Conservation (phyloP, 805 yeast genomes). For the Candida michaelii region DNA sequence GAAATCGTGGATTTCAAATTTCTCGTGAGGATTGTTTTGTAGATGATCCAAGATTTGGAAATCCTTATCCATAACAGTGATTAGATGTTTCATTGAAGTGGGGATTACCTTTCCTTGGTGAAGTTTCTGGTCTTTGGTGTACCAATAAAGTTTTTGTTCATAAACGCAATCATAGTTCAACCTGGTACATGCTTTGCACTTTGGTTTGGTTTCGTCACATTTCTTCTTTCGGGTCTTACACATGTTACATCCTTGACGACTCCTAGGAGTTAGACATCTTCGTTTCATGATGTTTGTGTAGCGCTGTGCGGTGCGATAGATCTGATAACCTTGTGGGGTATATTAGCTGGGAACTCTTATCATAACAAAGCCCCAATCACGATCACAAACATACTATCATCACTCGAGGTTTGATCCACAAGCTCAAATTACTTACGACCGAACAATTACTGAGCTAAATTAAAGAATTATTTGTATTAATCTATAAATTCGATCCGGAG, state of each 20-base stretch:
- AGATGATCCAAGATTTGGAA: conserved; percentile 13
- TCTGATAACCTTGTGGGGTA: too few species aligned
- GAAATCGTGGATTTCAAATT: neutral
- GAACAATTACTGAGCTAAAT: too few species aligned
- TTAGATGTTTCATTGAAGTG: neutral
- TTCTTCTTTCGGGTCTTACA: conserved; percentile 64
- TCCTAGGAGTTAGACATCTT: conserved; percentile 22
- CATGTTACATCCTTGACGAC: conserved; percentile 61
- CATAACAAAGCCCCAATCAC: too few species aligned
- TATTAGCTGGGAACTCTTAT: too few species aligned
- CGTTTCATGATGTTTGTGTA: conserved; percentile 7
- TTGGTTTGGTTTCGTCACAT: conserved; percentile 51
- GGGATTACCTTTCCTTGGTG: neutral
- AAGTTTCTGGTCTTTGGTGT: conserved; percentile 14
- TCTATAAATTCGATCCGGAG: too few species aligned
- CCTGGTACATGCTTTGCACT: conserved; percentile 51
- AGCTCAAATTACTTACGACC: too few species aligned
- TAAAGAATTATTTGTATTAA: neutral
- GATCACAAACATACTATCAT: too few species aligned
- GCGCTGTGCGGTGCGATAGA: too few species aligned
- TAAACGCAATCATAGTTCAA: conserved; percentile 45
- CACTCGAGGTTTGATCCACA: too few species aligned
- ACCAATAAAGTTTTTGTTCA: conserved; percentile 18
- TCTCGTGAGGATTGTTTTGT: conserved; percentile 14
- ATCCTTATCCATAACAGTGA: neutral